Base-by-base conservation (phyloP, 495 filamentous ascomycete species). In the Penicillium pancosmium region DNA sequence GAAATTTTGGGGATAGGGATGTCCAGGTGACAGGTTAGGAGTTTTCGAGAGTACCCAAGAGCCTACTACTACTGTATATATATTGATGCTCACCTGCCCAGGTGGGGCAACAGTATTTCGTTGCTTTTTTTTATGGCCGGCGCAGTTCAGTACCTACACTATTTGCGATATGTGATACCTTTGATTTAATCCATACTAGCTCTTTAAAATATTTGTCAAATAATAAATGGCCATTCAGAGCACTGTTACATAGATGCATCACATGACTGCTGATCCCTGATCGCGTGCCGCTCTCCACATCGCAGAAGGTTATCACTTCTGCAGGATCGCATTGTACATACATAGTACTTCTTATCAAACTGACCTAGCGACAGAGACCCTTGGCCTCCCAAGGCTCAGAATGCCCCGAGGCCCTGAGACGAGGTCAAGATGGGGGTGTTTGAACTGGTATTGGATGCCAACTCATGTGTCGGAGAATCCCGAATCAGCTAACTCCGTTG, bases 381-480 rank as follows among this genome's bases (percentile, higher is more conserved):
- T 31, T 8, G 27, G 27, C 6, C 27, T 33, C n/a, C 3, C n/a
- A 23, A 53, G 16, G 7, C 10, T 1, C 40, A 10, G 5, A n/a
- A 33, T 44, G 27, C 25, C 40, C 9, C 55, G 31, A 21, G 34
- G 55, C 6, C 46, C 54, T 13, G 58, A 51, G 27, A 60, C 23
- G 16, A 43, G 58, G 35, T 60, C 58, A 16, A 60, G 58, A 60
- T 55, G 58, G 52, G 58, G 58, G 4, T 60, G 52, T 25, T 33
- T 55, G 47, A 55, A 44, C 52, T 60, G 58, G 58, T 55, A 48
- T 4, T 9, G 10, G 10, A n/a, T 27, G 9, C 19, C 46, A 19
- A 5, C 38, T n/a, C 23, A 18, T 11, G 25, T 13, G 18, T 11
- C 34, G 35, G 44, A 54, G 9, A 56, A 50, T 27, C n/a, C 19